Base-by-base conservation (phyloP, 1,284 basidiomycete species). In the Sporisorium iseilematis-ciliati region DNA sequence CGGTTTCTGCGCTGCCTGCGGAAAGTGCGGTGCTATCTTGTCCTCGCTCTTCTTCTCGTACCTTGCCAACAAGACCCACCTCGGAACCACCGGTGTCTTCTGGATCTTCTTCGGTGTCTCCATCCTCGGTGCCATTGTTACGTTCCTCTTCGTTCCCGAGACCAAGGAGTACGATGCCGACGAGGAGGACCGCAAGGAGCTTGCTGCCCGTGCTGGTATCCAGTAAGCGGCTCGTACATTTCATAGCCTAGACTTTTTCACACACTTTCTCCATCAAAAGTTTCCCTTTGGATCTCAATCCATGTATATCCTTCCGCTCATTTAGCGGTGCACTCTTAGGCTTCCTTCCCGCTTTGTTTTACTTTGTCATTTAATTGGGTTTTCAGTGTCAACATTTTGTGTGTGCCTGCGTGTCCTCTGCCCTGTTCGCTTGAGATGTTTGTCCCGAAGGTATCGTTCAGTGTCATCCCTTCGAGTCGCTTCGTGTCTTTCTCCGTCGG, bases 21-120 rank as follows among this genome's bases (percentile, higher is more conserved):
- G 88, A 49, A 89, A 89, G 81, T 55, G 87, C 62, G 88, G 88
- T 67, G 86, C 87, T 16, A 86, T 88, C 69, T 72, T 88, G 46
- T 86, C 87, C 6, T 86, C 86, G 58, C 78, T 88, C 63, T 75
- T 77, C 46, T 82, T 81, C 60, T 62, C 65, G 55, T 40, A 72
- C 69, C 70, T 81, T 18, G 65, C 78, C 42, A 66, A 21, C 63
- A 42, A 60, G 29, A 72, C 67, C 42, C 35, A 35, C 21, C 35
- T 80, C 45, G 78, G 78, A 40, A 76, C 50, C 50, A 45, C 58
- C 25, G 77, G 75, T 46, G 78, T 82, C 54, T 81, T 82, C 74
- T 82, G 80, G 78, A 78, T 82, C 76, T 81, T 81, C 80, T 78
- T 82, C 55, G 81, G 57, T 56, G 74, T 81, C 53, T 82, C 81